A percentile compares a stretch with the other conserved stretches of the same genome.
phyloP scores from a whole-genome alignment of 768 basidiomycete genomes.

The Favolaschia claudopus region DNA sequence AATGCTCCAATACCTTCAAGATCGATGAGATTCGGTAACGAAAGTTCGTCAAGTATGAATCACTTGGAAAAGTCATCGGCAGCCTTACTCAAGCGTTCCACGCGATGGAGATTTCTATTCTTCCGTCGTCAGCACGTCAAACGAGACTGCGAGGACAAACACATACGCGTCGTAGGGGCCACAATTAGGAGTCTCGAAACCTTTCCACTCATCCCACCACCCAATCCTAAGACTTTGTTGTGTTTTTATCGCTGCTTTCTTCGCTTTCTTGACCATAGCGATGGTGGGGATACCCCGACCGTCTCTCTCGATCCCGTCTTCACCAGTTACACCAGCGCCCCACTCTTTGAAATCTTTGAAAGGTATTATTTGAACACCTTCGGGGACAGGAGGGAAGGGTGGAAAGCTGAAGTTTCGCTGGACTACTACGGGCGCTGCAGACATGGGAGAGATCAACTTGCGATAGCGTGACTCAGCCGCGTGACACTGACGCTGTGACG shows the following conservation, averaged over 20 bases:
- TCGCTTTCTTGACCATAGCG: not conserved
- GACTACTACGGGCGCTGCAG: not conserved
- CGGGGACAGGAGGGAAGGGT: conserved; percentile 53
- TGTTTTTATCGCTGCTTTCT: not conserved
- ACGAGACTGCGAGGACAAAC: not conserved
- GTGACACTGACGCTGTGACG: too few species aligned
- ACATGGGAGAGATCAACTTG: not conserved
- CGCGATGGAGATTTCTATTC: not conserved
- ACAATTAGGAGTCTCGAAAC: not conserved
- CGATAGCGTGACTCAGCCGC: too few species aligned
- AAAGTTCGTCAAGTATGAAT: too few species aligned
- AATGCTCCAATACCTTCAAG: too few species aligned
- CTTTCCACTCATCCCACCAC: conserved; percentile 20
- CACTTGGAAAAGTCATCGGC: conserved; percentile 3
- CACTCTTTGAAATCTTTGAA: conserved; percentile 53
- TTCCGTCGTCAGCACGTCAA: not conserved
- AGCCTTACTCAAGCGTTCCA: not conserved
- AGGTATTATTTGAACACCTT: conserved; percentile 49
- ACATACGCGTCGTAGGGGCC: conserved; percentile 13
- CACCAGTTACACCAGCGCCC: conserved; percentile 28
- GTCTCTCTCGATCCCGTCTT: conserved; percentile 4
- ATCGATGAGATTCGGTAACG: too few species aligned
- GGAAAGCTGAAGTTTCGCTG: conserved; percentile 42
- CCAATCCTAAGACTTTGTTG: not conserved
- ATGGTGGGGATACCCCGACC: conserved; percentile 20